These are phyloP conservation scores for Leonotis leonurus DNA, from an alignment of 257 asterid genomes.

Conservation along the genomic window DNA sequence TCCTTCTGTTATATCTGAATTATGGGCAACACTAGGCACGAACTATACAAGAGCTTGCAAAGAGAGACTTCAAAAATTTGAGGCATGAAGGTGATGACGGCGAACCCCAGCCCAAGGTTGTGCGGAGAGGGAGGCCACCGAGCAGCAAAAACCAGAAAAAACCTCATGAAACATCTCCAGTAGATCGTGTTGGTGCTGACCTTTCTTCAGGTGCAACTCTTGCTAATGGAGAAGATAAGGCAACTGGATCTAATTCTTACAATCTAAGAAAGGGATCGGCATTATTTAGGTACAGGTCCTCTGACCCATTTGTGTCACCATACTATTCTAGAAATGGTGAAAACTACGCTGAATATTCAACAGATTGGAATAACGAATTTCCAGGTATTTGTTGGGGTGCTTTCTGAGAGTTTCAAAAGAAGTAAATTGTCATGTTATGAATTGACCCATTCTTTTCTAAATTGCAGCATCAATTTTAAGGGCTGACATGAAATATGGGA, in stretches of 20 bases:
- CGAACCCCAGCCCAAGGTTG: conserved; percentile 79
- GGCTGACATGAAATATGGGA: conserved; percentile 94
- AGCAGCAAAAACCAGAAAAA: conserved; percentile 64
- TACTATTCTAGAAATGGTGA: conserved; percentile 63
- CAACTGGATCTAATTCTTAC: conserved; percentile 64
- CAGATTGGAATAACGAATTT: conserved; percentile 84
- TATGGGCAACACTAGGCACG: conserved; percentile 51
- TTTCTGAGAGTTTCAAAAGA: conserved; percentile 4
- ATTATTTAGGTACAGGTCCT: conserved; percentile 34
- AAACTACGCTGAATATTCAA: conserved; percentile 46
- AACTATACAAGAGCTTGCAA: conserved; percentile 75
- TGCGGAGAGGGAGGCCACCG: conserved; percentile 91
- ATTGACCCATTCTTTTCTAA: conserved; percentile 11
- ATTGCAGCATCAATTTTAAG: conserved; percentile 68
- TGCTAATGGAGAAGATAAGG: conserved; percentile 66
- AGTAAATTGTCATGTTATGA: neutral
- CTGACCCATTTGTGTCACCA: conserved; percentile 49
- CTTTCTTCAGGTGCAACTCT: conserved; percentile 64
- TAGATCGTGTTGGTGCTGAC: conserved; percentile 49
- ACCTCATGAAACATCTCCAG: conserved; percentile 47
- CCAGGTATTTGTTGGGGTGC: conserved; percentile 52
- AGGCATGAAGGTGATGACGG: conserved; percentile 86
- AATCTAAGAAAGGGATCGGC: conserved; percentile 66
- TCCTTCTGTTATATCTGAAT: conserved; percentile 27
- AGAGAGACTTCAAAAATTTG: conserved; percentile 74